A percentile compares a stretch with the other conserved stretches of the same genome.
phyloP scores from a whole-genome alignment of 257 asterid species.

The Fraxinus americana region DNA sequence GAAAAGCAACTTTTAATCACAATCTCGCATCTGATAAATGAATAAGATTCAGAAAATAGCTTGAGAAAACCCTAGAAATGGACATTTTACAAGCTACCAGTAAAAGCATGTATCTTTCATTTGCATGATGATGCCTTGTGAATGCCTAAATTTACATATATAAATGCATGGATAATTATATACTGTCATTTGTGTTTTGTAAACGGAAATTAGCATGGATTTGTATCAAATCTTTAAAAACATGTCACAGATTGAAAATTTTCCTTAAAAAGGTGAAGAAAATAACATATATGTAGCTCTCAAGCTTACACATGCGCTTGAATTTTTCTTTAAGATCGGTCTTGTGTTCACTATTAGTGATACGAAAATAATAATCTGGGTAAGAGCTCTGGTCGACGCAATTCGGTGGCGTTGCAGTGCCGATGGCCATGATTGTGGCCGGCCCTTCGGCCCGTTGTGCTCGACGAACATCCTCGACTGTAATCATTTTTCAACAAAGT shows the following conservation, averaged over 20 bases:
- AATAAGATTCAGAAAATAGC: background rate
- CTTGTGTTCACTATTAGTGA: conserved; percentile 70
- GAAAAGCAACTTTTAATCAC: too few species aligned
- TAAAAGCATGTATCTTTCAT: background rate
- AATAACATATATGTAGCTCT: background rate
- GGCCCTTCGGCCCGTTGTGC: conserved; percentile 81
- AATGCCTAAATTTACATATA: background rate
- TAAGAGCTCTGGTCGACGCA: conserved; percentile 69
- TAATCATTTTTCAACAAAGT: conserved; percentile 44
- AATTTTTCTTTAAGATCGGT: conserved; percentile 66
- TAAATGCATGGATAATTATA: background rate
- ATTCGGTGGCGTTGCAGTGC: conserved; percentile 67
- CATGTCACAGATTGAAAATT: background rate
- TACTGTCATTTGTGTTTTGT: too few species aligned
- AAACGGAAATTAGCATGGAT: too few species aligned
- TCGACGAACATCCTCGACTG: conserved; percentile 63
- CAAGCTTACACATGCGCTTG: conserved; percentile 72
- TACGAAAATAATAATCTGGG: conserved; percentile 69
- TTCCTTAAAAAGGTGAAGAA: background rate
- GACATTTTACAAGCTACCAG: background rate
- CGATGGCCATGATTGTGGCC: conserved; percentile 74
- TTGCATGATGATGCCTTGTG: background rate
- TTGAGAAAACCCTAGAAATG: background rate
- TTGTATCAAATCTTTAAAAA: background rate
- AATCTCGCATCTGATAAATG: too few species aligned